Evolutionary conservation across 441 rosid species (phyloP).

Genomic region (Pelargonium myrrhifolium): DNA sequence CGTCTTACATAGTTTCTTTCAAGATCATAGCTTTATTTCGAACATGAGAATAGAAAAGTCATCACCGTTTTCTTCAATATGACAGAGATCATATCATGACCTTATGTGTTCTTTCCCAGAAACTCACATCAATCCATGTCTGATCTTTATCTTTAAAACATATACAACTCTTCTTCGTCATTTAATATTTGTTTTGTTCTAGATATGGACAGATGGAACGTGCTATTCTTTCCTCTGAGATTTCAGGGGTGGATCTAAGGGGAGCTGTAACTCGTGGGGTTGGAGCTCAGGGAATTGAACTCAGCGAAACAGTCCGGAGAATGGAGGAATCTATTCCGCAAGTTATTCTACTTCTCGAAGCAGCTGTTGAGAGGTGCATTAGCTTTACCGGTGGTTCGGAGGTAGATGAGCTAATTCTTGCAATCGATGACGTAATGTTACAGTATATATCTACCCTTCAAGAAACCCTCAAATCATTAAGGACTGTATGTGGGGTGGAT

Average conservation of each 20-base stretch:
- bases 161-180: not conserved
- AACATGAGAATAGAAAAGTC: not conserved
- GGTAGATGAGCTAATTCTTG: constrained; percentile 89
- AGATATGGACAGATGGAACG: constrained; percentile 97
- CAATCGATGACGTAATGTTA: constrained; percentile 82
- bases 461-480: constrained; percentile 88
- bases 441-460: constrained; percentile 83
- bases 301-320: constrained; percentile 93
- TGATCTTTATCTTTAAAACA: constrained; percentile 6
- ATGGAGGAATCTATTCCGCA: constrained; percentile 99
- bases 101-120: not conserved
- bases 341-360: constrained; percentile 87
- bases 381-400: constrained; percentile 96
- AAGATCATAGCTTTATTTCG: not conserved
- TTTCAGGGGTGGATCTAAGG: constrained; percentile 82
- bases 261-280: constrained; percentile 97
- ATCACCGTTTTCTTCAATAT: not conserved
- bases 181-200: constrained; percentile 13
- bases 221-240: constrained; percentile 81
- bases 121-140: not conserved
- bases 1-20: not conserved
- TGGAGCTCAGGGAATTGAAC: constrained; percentile 98
- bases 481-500: constrained; percentile 90
- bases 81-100: not conserved
- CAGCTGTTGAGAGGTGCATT: constrained; percentile 89